Percentiles rank a stretch among this genome's conserved stretches.
phyloP scores from a whole-genome alignment of 2,329 filamentous ascomycete genomes.

The Graphium sp. region DNA sequence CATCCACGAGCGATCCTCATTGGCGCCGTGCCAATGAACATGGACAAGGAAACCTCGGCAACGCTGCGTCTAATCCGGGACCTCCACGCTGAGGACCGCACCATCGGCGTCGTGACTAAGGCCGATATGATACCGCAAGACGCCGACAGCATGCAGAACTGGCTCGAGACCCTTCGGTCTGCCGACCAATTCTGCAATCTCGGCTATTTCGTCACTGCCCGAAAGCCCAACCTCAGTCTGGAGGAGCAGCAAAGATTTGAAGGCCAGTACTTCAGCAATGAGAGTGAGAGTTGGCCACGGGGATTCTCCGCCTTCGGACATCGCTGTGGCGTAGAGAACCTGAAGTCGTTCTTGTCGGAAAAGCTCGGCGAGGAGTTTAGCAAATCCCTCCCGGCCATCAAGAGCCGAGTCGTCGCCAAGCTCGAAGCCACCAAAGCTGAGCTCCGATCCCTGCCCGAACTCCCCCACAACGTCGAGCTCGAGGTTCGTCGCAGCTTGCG shows the following conservation, averaged over 20 bases:
- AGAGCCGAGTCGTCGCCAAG: conserved; percentile 30
- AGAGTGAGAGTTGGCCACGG: conserved; percentile 25
- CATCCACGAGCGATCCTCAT: conserved; percentile 59
- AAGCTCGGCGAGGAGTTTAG: conserved; percentile 36
- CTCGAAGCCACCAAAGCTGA: conserved; percentile 34
- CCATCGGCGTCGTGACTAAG: conserved; percentile 69
- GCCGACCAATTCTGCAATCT: too few relatives aligned
- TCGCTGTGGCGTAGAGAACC: conserved; percentile 33
- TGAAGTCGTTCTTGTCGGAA: conserved; percentile 33
- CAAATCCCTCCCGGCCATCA: conserved; percentile 34
- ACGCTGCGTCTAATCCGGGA: conserved; percentile 48
- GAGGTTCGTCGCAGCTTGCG: conserved; percentile 44
- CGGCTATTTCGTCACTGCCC: conserved; percentile 67
- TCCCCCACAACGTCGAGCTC: conserved; percentile 50
- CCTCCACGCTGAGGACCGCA: conserved; percentile 37
- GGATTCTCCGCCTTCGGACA: conserved; percentile 28
- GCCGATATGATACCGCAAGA: conserved; percentile 51
- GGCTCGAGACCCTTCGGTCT: too few relatives aligned
- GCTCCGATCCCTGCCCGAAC: conserved; percentile 44
- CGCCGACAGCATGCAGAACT: too few relatives aligned
- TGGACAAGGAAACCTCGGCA: conserved; percentile 59
- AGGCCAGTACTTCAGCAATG: conserved; percentile 29
- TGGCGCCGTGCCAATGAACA: conserved; percentile 61
- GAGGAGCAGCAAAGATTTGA: conserved; percentile 35
- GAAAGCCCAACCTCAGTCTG: conserved; percentile 38